Evolutionary conservation across 2,329 filamentous ascomycete species (phyloP), one percentile per base, ranked within the genome.

Genomic region (Clonostachys byssicola): DNA sequence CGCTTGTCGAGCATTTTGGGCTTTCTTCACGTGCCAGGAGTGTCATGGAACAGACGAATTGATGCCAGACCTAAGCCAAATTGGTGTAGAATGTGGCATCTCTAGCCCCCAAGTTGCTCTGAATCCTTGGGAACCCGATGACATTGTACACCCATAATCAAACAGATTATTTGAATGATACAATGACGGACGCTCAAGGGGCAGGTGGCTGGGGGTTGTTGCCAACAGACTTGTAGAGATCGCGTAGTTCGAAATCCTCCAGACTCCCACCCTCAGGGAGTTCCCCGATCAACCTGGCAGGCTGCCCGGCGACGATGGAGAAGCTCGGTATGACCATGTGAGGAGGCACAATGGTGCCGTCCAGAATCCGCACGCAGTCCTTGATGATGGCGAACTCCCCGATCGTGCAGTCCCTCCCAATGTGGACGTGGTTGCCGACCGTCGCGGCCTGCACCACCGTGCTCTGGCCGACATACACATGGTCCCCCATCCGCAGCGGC

Each of bases 241-340:
- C 81, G 42, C 81, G 70, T 54, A 85, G 66, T 70, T 85, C 81
- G 60, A 86, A 83, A 6, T 77, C 75, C 45, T 86, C 81, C 46
- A 80, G 72, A 0, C 42, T 44, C 8, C 77, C 81, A 2, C 88
- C 87, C 60, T 90, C 86, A 0, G 84, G 82, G 3, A 95, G 78
- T 69, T 95, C 90, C 2, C 88, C 90, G 5, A 95, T 78, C 43
- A 95, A 86, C 47, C 86, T 75, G 1, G 85, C 91, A 1, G 91
- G 91, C 60, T 81, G 75, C 0, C 91, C 91, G 0, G 86, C 92
- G n/a, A 99, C 91, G 47, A 97, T 81, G 47, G 86, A 92, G 63
- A 94, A 95, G 61, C 90, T 92, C 2, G 92, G 91, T 47, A 97
- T 87, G 20, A 97, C 89, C 85, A 95, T 95, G 51, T 90, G 87